Conservation (phyloP, 176 grass and related monocot genomes). For the Musa beccarii region DNA sequence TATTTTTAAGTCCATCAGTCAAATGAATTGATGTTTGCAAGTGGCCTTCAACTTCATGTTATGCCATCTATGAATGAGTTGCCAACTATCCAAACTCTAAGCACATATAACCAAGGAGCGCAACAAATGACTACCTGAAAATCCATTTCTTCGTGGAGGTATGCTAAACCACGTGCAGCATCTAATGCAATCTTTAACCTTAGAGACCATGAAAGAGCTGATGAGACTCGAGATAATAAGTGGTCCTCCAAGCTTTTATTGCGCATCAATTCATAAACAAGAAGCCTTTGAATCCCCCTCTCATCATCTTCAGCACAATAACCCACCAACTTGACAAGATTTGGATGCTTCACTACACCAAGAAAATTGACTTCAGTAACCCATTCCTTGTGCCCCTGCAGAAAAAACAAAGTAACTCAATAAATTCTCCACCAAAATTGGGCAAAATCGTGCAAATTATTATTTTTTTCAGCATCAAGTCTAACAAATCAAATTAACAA, state of each 20-base stretch:
- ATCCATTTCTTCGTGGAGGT: conserved; percentile 23
- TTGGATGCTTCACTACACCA: conserved; percentile 22
- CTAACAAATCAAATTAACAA: too few relatives aligned
- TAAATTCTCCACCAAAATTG: not conserved
- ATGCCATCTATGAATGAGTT: too few relatives aligned
- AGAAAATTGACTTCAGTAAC: conserved; percentile 21
- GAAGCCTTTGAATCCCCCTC: conserved; percentile 20
- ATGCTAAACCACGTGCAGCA: conserved; percentile 21
- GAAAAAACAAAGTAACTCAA: not conserved
- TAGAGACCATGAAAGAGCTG: conserved; percentile 9
- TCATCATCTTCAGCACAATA: conserved; percentile 26
- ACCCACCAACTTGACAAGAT: conserved; percentile 19
- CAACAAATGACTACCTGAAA: conserved; percentile 15
- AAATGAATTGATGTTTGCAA: too few relatives aligned
- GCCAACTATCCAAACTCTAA: not conserved
- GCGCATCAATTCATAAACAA: conserved; percentile 20
- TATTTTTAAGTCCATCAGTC: too few relatives aligned
- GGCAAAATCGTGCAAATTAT: not conserved
- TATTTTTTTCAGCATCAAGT: too few relatives aligned
- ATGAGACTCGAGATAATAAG: conserved; percentile 10
- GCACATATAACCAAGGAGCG: not conserved
- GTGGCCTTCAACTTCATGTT: too few relatives aligned
- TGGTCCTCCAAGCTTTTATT: conserved; percentile 21
- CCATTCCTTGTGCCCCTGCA: conserved; percentile 20
- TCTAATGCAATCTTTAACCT: conserved; percentile 20